Conservation (phyloP, 768 basidiomycete genomes). For the Calocybe gangraenosa region DNA sequence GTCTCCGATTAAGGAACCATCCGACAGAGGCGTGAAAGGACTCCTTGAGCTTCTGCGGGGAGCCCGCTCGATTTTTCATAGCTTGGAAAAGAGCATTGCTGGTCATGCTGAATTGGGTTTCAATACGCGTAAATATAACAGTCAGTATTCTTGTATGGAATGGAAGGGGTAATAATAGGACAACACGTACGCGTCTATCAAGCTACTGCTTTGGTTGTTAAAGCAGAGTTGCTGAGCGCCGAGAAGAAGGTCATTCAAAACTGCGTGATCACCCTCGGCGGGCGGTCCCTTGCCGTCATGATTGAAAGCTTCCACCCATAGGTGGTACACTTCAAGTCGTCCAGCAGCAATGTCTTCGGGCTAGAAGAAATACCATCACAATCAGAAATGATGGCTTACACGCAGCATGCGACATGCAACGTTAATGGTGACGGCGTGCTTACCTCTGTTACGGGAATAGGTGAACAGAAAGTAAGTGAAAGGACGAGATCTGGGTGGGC, state of each 20-base stretch:
- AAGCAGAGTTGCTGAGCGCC: constrained; percentile 19
- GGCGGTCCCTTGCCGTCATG: constrained; percentile 12
- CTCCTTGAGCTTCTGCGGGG: constrained; percentile 15
- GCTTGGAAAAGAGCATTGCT: constrained; percentile 12
- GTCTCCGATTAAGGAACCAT: constrained; percentile 18
- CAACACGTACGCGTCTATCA: constrained; percentile 15
- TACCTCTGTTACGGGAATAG: constrained; percentile 23
- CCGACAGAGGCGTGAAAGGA: constrained; percentile 14
- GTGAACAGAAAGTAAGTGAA: constrained; percentile 23
- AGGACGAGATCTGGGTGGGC: constrained; percentile 18
- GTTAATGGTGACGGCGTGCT: too few relatives aligned
- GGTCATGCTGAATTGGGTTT: constrained; percentile 9
- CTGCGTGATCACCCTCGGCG: constrained; percentile 4
- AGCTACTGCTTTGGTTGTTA: constrained; percentile 12
- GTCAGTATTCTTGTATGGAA: background rate
- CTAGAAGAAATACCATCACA: constrained; percentile 8
- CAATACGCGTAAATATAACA: background rate
- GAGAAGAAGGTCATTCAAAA: constrained; percentile 14
- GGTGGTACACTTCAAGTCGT: constrained; percentile 16
- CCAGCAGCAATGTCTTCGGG: constrained; percentile 18
- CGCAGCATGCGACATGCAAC: too few relatives aligned
- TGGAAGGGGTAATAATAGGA: background rate
- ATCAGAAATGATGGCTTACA: background rate
- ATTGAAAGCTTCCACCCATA: constrained; percentile 18
- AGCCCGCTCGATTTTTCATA: constrained; percentile 14